Conservation (phyloP, 2,329 filamentous ascomycete species). For the Neopestalotiopsis rosae region DNA sequence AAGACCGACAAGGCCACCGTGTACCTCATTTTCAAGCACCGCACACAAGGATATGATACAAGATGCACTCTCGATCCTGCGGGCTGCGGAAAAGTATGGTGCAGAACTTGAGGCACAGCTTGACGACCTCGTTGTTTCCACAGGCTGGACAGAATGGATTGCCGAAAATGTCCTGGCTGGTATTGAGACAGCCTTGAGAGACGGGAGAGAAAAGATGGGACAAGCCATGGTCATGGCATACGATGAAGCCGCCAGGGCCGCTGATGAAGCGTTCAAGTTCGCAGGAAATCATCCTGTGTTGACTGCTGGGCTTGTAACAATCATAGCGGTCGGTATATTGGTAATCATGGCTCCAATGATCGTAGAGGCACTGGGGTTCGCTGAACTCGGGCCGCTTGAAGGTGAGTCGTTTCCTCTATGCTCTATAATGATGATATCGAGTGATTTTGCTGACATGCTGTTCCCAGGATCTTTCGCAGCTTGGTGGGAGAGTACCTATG, state of each 20-base stretch:
- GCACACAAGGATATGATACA: background rate
- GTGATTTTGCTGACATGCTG: background rate
- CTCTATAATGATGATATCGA: background rate
- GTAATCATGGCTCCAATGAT: conserved; percentile 33
- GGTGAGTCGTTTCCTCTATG: conserved; percentile 27
- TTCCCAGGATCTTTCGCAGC: conserved; percentile 42
- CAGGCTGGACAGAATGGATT: conserved; percentile 37
- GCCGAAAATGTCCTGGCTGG: conserved; percentile 34
- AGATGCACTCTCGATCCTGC: conserved; percentile 20
- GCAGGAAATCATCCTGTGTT: conserved; percentile 35
- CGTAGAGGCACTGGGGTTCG: conserved; percentile 38
- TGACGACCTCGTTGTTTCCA: conserved; percentile 30
- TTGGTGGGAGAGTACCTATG: conserved; percentile 43
- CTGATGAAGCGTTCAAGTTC: conserved; percentile 30
- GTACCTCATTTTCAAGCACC: background rate
- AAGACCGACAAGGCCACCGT: background rate
- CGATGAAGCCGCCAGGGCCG: conserved; percentile 30
- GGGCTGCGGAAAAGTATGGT: conserved; percentile 27
- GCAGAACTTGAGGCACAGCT: conserved; percentile 28
- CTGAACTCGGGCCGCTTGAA: conserved; percentile 34
- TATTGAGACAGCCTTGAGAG: conserved; percentile 31
- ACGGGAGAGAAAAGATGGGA: conserved; percentile 29
- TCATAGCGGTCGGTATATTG: conserved; percentile 37
- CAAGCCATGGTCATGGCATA: conserved; percentile 31
- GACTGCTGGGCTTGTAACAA: conserved; percentile 25